phyloP scores from a whole-genome alignment of 2,329 filamentous ascomycete genomes.

The Mariannaea elegans region DNA sequence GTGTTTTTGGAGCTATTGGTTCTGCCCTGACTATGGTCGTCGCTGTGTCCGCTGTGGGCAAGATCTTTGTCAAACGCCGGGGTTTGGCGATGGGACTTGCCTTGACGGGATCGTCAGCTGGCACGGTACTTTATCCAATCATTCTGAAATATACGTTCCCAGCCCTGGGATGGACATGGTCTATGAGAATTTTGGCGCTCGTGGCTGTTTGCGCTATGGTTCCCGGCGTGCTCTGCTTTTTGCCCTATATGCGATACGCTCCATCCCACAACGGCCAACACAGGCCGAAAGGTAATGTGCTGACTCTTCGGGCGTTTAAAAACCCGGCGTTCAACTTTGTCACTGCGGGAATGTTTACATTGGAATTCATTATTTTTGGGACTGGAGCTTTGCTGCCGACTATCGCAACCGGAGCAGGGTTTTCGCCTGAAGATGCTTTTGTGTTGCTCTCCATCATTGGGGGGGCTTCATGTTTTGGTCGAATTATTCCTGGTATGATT shows the following conservation, averaged over 20 bases:
- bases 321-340: constrained; percentile 53
- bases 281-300: constrained; percentile 27
- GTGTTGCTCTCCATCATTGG: constrained; percentile 56
- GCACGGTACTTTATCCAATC: constrained; percentile 46
- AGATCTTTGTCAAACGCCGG: constrained; percentile 38
- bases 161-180: constrained; percentile 45
- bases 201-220: constrained; percentile 40
- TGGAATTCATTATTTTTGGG: constrained; percentile 60
- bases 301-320: constrained; percentile 53
- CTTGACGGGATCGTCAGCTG: constrained; percentile 38
- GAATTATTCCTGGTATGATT: constrained; percentile 53
- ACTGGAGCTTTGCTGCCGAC: constrained; percentile 57
- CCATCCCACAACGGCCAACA: constrained; percentile 9
- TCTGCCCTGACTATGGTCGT: constrained; percentile 48
- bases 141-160: constrained; percentile 44
- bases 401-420: constrained; percentile 49
- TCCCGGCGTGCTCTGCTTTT: constrained; percentile 46
- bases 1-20: constrained; percentile 53
- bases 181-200: constrained; percentile 44
- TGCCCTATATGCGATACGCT: constrained; percentile 39
- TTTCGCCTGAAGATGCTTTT: constrained; percentile 51
- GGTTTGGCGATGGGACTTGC: constrained; percentile 41
- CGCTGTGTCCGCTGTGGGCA: constrained; percentile 45
- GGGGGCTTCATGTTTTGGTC: constrained; percentile 51
- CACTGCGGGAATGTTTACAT: constrained; percentile 52